Evolutionary conservation across 192 early-diverging fungal genomes (phyloP).

Genomic region (Coemansia erecta): DNA sequence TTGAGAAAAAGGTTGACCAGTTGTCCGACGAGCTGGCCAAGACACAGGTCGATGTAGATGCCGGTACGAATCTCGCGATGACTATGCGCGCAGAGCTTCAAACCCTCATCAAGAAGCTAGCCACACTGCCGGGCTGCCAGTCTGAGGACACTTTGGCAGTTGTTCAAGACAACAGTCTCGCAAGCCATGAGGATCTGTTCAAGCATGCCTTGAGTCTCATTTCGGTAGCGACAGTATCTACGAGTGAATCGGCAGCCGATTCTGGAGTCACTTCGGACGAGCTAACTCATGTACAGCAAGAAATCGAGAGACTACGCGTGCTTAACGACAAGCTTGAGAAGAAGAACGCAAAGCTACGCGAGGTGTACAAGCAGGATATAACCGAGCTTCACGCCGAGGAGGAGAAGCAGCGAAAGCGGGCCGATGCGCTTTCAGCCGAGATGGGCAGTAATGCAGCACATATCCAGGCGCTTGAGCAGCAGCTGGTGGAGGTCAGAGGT

Average conservation of each 20-base stretch:
- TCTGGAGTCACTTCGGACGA: conserved; percentile 2
- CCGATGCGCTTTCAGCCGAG: conserved; percentile 21
- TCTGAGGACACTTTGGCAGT: background rate
- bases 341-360: conserved; percentile 40
- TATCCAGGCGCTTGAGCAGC: conserved; percentile 1
- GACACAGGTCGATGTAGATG: background rate
- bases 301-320: conserved; percentile 15
- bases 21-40: background rate
- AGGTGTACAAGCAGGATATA: conserved; percentile 45
- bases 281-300: conserved; percentile 10
- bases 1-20: conserved; percentile 17
- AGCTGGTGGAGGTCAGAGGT: conserved; percentile 15
- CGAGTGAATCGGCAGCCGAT: background rate
- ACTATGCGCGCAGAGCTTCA: conserved; percentile 7
- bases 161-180: background rate
- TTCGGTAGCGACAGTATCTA: conserved; percentile 2
- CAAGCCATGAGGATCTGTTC: conserved; percentile 2
- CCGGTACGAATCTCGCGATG: too few relatives aligned
- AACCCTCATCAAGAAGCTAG: conserved; percentile 7
- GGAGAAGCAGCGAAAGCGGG: conserved; percentile 37
- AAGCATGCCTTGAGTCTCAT: conserved; percentile 2
- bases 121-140: conserved; percentile 14
- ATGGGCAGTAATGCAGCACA: conserved; percentile 7
- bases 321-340: conserved; percentile 43
- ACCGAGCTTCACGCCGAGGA: conserved; percentile 38